phyloP scores from a whole-genome alignment of 352 stramenopile species.

The Thalassiosira mediterranea region DNA sequence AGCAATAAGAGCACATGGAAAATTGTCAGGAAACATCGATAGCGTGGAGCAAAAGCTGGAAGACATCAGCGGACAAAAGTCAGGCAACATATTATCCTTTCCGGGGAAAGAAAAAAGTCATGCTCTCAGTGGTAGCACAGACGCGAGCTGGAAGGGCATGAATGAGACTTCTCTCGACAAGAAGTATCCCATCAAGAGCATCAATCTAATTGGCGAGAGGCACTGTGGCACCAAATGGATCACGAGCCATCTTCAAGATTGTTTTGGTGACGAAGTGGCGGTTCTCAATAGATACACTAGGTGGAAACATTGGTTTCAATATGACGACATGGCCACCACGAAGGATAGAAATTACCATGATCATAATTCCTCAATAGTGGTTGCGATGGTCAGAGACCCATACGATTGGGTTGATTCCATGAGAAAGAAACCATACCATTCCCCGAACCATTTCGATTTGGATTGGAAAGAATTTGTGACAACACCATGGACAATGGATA shows the following conservation, averaged over 20 bases:
- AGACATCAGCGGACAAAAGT: no score
- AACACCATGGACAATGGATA: constrained; percentile 67
- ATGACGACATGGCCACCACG: constrained; percentile 42
- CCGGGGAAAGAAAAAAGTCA: no score
- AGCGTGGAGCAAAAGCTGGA: no score
- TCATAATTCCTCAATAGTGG: constrained; percentile 70
- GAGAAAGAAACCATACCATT: constrained; percentile 46
- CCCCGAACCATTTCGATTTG: constrained; percentile 44
- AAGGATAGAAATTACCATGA: constrained; percentile 29
- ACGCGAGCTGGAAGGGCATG: no score
- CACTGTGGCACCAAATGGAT: constrained; percentile 64
- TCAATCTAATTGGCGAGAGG: constrained; percentile 55
- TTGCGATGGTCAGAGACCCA: constrained; percentile 79
- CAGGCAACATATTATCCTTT: no score
- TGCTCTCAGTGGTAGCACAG: no score
- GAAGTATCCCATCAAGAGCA: constrained; percentile 11
- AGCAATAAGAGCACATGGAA: no score
- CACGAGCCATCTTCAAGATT: constrained; percentile 47
- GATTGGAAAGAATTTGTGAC: constrained; percentile 77
- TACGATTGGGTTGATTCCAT: constrained; percentile 82
- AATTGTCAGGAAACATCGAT: no score
- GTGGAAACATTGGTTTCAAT: constrained; percentile 77
- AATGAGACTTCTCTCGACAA: no score
- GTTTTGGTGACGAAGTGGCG: constrained; percentile 43
- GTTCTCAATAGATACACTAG: constrained; percentile 35